Evolutionary conservation across 441 rosid species (phyloP).

Genomic region (Erysimum pusillum): DNA sequence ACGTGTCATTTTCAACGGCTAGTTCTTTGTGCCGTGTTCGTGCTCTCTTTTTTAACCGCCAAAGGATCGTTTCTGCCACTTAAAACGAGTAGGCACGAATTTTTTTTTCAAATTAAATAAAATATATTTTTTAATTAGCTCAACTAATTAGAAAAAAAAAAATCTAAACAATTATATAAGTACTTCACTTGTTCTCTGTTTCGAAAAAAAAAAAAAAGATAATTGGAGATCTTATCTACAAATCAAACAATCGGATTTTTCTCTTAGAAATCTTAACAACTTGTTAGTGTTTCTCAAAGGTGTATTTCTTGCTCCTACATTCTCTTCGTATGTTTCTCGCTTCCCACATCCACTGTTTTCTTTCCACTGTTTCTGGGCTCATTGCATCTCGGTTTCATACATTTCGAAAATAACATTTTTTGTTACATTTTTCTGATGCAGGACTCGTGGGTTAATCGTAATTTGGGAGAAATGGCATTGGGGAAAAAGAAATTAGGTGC

Average conservation of each 20-base stretch:
- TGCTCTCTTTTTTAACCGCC: not conserved
- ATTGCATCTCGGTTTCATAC: constrained; percentile 9
- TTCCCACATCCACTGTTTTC: constrained; percentile 30
- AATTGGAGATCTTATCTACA: not conserved
- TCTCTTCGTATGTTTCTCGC: constrained; percentile 20
- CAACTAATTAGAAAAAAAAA: not conserved
- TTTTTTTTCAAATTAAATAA: constrained; percentile 5
- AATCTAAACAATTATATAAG: not conserved
- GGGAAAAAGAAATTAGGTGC: constrained; percentile 48
- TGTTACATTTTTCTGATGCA: constrained; percentile 1
- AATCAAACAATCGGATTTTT: constrained; percentile 19
- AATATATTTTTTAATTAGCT: not conserved
- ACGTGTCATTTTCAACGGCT: constrained; percentile 14
- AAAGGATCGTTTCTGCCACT: not conserved
- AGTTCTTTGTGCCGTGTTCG: not conserved
- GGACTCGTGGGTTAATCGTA: constrained; percentile 12
- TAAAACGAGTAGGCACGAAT: not conserved
- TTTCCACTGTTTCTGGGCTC: constrained; percentile 31
- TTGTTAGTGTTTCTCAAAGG: not conserved
- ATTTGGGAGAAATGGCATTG: constrained; percentile 49
- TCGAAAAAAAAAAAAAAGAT: not conserved
- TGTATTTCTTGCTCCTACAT: constrained; percentile 17
- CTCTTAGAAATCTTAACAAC: not conserved
- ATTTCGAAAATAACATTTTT: not conserved
- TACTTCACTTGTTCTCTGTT: not conserved